A percentile compares a stretch with the other conserved stretches of the same genome.
phyloP scores from a whole-genome alignment of 306 rosid species.

The Pueraria montana region DNA sequence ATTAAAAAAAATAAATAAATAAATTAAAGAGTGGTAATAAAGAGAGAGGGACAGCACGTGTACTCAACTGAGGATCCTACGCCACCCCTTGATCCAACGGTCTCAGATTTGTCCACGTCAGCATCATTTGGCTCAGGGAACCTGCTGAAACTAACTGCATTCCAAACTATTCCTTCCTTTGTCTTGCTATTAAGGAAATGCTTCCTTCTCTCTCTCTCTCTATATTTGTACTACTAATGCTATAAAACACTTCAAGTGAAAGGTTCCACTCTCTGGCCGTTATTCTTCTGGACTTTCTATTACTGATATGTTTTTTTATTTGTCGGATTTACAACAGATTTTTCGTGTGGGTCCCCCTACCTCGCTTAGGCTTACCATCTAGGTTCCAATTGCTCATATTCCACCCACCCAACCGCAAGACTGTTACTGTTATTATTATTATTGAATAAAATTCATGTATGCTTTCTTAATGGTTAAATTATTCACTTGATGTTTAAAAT shows the following conservation, averaged over 20 bases:
- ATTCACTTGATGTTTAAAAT: no score
- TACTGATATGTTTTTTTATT: slow-evolving; percentile 9
- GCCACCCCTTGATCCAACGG: slow-evolving; percentile 74
- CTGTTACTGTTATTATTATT: neutral
- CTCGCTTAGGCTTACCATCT: neutral
- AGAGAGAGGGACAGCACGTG: slow-evolving; percentile 79
- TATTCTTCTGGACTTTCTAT: slow-evolving; percentile 65
- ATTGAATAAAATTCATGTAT: neutral
- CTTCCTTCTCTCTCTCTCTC: neutral
- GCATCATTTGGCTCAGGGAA: slow-evolving; percentile 45
- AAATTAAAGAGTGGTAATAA: slow-evolving; percentile 28
- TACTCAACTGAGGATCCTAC: slow-evolving; percentile 79
- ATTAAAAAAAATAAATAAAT: neutral
- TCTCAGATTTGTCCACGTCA: slow-evolving; percentile 46
- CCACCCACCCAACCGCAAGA: neutral
- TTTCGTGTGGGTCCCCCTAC: slow-evolving; percentile 46
- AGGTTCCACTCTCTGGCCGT: slow-evolving; percentile 69
- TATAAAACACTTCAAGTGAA: slow-evolving; percentile 53
- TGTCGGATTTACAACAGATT: slow-evolving; percentile 40
- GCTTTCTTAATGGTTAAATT: neutral
- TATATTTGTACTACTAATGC: neutral
- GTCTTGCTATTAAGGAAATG: slow-evolving; percentile 67
- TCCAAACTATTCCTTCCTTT: slow-evolving; percentile 86
- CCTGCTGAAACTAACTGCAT: slow-evolving; percentile 64
- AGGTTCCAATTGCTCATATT: slow-evolving; percentile 48